Evolutionary conservation across 306 rosid species (phyloP).

Genomic region (Cucurbita ficifolia): DNA sequence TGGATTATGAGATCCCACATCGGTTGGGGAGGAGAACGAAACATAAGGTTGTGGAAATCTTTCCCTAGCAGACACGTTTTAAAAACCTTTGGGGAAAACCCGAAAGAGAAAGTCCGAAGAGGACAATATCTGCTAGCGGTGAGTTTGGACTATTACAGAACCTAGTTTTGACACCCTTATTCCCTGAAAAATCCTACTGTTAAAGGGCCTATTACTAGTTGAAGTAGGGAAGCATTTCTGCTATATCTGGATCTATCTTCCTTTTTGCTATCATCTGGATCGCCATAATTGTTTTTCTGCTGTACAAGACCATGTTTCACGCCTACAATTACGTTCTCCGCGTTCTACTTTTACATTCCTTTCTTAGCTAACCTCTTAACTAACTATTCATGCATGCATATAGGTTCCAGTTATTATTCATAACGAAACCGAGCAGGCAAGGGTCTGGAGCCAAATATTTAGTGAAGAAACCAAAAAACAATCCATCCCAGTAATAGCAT

Average conservation of each 20-base stretch:
- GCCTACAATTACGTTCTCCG: not conserved
- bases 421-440: conserved; percentile 80
- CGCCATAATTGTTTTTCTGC: not conserved
- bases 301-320: not conserved
- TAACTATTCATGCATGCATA: conserved; percentile 3
- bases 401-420: conserved; percentile 84
- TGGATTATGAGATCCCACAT: too few species aligned
- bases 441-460: conserved; percentile 67
- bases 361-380: conserved; percentile 3
- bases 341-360: not conserved
- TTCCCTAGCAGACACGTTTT: too few species aligned
- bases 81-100: too few species aligned
- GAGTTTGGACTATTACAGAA: not conserved
- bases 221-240: not conserved
- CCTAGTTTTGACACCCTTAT: not conserved
- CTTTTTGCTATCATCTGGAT: not conserved
- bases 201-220: not conserved
- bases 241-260: not conserved
- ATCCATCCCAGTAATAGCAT: conserved; percentile 75
- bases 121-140: too few species aligned
- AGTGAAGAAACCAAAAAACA: conserved; percentile 87
- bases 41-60: too few species aligned
- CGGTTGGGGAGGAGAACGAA: too few species aligned
- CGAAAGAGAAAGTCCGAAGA: too few species aligned
- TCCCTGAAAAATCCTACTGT: too few species aligned